Base-by-base conservation (phyloP, 257 asterid genomes). In the Solanum etuberosum region DNA sequence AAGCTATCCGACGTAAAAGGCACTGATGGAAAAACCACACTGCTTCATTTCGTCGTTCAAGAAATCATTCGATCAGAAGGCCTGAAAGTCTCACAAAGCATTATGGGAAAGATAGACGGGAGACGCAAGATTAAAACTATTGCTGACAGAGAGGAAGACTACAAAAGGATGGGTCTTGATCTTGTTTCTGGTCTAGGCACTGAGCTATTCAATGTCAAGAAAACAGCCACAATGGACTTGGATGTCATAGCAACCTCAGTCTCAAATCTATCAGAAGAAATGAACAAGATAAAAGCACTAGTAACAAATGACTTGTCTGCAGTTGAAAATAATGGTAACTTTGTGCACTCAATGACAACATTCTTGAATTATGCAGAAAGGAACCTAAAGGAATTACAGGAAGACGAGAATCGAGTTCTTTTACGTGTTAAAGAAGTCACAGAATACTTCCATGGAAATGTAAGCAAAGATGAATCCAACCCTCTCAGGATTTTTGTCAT, bases 1-100 rank as follows among this genome's bases (percentile, higher is more conserved):
- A 97, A 97, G 89, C 98, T 97, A 1, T 92, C 99, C 7, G 99
- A 95, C 67, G 96, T 97, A 29, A 97, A 97, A 87, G 99, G 98
- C 16, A 94, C 98, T 5, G 99, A 97, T 85, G 99, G 99, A 32
- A 95, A 92, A 89, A 97, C 99, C 20, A 93, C 98, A 1, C 95
- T 97, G 21, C 97, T 97, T n/a, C 99, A 97, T 72, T 97, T 97
- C n/a, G 98, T 95, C 3, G 99, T 95, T 48, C 98, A 93, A 83
- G 99, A 97, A 87, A 95, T 97, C 85, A 86, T 93, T 32, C 94
- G 99, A 4, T 93, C 99, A 0, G 99, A 97, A 86, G 99, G 99
- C 13, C 85, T 96, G 29, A 87, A 98, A 42, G 97, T 93, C 29
- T 96, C 99, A 0, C 95, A 97, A 6, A 97, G 99, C 97, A 97